Percentiles rank a stretch among this genome's conserved stretches.
Evolutionary conservation across 1,139 yeast species (phyloP).

Genomic region (Pichia sp.): DNA sequence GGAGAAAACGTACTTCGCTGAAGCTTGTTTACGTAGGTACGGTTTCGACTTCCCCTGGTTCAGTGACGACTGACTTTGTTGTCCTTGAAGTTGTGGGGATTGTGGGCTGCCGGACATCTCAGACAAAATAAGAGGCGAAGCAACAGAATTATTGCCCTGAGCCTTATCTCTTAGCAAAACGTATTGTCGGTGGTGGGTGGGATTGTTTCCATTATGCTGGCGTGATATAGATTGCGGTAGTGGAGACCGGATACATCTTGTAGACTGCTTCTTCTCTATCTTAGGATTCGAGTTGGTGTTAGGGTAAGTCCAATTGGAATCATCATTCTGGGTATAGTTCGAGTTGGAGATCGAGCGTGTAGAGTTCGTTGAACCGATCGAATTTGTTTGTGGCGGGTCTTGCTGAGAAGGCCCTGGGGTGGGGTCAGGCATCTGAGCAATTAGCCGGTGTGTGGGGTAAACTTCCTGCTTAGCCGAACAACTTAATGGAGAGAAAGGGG

Average conservation of each 20-base stretch:
- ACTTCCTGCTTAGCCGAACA: no score
- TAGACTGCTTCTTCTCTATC: conserved; percentile 13
- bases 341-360: not conserved
- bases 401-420: not conserved
- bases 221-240: conserved; percentile 22
- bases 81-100: conserved; percentile 18
- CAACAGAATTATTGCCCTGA: not conserved
- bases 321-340: not conserved
- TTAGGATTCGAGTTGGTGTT: not conserved
- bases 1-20: conserved; percentile 44
- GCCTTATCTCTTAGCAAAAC: conserved; percentile 29
- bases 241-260: conserved; percentile 25
- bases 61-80: conserved; percentile 3
- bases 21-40: conserved; percentile 25
- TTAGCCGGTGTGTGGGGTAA: no score
- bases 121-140: conserved; percentile 6
- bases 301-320: not conserved
- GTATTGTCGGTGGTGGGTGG: conserved; percentile 31
- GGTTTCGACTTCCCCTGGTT: conserved; percentile 24
- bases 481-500: no score
- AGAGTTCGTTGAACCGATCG: conserved; percentile 3
- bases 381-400: not conserved
- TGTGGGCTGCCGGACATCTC: conserved; percentile 1
- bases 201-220: conserved; percentile 21
- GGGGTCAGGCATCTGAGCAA: not conserved